These are phyloP conservation scores for Zymoseptoria passerinii DNA, from an alignment of 2,329 filamentous ascomycete species.

Conservation along the genomic window DNA sequence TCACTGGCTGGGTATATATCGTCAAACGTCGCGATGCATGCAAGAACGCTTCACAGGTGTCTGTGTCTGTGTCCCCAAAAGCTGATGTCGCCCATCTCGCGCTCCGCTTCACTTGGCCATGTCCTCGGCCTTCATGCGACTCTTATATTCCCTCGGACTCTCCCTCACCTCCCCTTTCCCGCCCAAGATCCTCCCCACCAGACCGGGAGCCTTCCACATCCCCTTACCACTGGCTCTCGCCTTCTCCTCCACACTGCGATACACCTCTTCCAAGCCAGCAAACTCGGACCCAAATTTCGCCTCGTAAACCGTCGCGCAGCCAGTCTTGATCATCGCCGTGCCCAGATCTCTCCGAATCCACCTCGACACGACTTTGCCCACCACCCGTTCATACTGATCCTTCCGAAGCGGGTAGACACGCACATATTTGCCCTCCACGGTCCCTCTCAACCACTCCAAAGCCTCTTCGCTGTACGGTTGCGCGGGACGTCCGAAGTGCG, in stretches of 20 bases:
- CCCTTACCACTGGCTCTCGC: constrained; percentile 36
- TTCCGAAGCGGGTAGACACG: constrained; percentile 73
- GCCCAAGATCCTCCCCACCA: constrained; percentile 33
- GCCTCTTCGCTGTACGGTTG: constrained; percentile 82
- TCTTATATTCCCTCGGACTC: constrained; percentile 84
- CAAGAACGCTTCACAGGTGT: background rate
- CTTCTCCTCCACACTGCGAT: constrained; percentile 53
- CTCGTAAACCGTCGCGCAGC: constrained; percentile 87
- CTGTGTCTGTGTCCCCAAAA: background rate
- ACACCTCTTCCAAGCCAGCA: constrained; percentile 56
- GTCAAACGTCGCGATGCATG: background rate
- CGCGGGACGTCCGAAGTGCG: constrained; percentile 81
- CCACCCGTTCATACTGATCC: constrained; percentile 88
- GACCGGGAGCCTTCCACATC: constrained; percentile 55
- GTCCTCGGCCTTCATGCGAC: constrained; percentile 39
- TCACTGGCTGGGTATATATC: background rate
- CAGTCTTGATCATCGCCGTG: constrained; percentile 76
- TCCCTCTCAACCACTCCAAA: constrained; percentile 66
- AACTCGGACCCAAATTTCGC: constrained; percentile 86
- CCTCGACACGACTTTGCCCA: constrained; percentile 63
- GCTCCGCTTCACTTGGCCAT: constrained; percentile 27
- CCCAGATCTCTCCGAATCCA: constrained; percentile 68
- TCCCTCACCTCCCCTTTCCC: constrained; percentile 53
- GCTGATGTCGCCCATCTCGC: background rate
- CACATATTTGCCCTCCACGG: constrained; percentile 64